phyloP scores from a whole-genome alignment of 345 rosid species.

The Populus pruinosa region DNA sequence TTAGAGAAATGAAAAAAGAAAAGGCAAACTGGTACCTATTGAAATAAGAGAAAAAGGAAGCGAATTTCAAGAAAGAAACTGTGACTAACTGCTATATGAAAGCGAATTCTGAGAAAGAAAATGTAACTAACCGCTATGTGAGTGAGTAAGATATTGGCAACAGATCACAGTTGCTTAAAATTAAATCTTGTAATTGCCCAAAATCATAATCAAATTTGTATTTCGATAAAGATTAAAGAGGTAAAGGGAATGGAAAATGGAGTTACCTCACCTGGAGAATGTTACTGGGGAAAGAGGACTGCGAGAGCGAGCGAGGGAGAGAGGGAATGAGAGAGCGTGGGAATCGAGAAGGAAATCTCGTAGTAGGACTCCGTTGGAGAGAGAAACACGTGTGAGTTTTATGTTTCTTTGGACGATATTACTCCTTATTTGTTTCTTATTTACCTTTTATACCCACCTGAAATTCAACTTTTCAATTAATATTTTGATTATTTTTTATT shows the following conservation, averaged over 20 bases:
- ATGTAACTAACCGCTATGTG: background rate
- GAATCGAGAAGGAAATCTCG: conserved; percentile 6
- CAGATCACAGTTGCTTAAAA: background rate
- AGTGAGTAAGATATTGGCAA: background rate
- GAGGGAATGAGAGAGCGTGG: background rate
- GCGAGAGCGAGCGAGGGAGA: background rate
- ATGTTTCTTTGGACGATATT: background rate
- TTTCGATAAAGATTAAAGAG: background rate
- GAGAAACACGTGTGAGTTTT: background rate
- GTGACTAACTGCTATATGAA: background rate
- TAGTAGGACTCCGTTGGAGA: background rate
- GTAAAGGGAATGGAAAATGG: background rate
- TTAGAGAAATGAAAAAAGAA: background rate
- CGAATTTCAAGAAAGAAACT: background rate
- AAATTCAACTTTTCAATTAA: too few species aligned
- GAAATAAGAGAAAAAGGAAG: background rate
- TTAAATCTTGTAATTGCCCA: background rate
- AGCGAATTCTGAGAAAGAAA: background rate
- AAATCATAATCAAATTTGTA: background rate
- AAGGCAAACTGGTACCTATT: background rate
- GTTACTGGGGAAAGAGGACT: background rate
- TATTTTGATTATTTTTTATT: too few species aligned
- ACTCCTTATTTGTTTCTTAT: background rate
- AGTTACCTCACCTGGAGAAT: background rate
- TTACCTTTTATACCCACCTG: background rate